These are phyloP conservation scores for Raphanus hybrid DNA, from an alignment of 441 rosid genomes.

Conservation along the genomic window DNA sequence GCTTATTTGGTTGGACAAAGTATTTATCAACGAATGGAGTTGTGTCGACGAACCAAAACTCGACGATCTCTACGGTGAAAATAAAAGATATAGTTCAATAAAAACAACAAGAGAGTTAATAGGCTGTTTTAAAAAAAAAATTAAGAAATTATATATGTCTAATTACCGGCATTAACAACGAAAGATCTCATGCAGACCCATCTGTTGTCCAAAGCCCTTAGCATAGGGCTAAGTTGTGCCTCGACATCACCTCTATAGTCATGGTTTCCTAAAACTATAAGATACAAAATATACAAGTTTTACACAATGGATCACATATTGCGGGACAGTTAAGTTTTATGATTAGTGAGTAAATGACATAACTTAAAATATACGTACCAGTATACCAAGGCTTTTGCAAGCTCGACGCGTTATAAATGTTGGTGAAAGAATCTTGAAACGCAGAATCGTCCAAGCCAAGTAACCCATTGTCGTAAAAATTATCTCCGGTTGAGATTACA, in stretches of 20 bases:
- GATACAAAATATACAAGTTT: neutral
- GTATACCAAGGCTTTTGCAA: constrained; percentile 71
- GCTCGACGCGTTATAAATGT: constrained; percentile 61
- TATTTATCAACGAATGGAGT: constrained; percentile 72
- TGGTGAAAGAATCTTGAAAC: constrained; percentile 56
- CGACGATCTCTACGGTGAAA: constrained; percentile 49
- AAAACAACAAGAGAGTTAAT: neutral
- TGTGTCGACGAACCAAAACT: constrained; percentile 72
- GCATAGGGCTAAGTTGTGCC: constrained; percentile 67
- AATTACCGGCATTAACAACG: constrained; percentile 56
- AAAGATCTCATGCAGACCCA: constrained; percentile 83
- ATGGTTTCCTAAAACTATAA: constrained; percentile 78
- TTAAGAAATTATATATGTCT: neutral
- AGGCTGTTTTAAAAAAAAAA: neutral
- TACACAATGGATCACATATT: neutral
- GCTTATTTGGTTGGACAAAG: constrained; percentile 50
- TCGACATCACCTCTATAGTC: constrained; percentile 76
- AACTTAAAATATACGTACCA: constrained; percentile 33
- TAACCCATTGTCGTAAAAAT: constrained; percentile 69
- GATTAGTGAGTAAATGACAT: neutral
- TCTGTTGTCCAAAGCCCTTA: constrained; percentile 53
- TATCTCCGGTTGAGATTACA: constrained; percentile 73
- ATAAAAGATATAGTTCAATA: neutral
- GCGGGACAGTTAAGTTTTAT: neutral
- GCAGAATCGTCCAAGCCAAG: constrained; percentile 55